Evolutionary conservation across 441 rosid genomes (phyloP).

Genomic region (Gossypium schwendimanii): DNA sequence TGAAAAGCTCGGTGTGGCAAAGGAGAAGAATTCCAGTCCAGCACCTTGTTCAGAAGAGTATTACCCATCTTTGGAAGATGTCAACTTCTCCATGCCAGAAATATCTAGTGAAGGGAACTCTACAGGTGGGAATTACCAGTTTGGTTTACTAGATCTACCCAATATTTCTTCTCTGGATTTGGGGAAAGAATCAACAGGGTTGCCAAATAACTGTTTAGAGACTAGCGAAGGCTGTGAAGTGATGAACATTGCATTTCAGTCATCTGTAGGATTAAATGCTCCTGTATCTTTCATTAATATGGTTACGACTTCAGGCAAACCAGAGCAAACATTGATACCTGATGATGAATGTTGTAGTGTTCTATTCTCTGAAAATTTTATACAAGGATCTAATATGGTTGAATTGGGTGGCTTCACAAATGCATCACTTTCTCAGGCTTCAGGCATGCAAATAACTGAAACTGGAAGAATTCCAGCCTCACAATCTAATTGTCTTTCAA

Average conservation of each 20-base stretch:
- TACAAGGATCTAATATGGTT: constrained; percentile 32
- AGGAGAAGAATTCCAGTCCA: constrained; percentile 50
- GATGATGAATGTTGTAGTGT: constrained; percentile 87
- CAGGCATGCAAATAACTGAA: constrained; percentile 38
- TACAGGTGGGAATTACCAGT: constrained; percentile 37
- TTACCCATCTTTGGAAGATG: constrained; percentile 49
- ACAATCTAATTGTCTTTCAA: constrained; percentile 35
- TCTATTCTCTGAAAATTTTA: constrained; percentile 47
- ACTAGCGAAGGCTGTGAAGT: constrained; percentile 38
- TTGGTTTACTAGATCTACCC: constrained; percentile 42
- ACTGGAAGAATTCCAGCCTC: constrained; percentile 28
- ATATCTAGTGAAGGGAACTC: constrained; percentile 51
- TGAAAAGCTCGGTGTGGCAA: constrained; percentile 39
- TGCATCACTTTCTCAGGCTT: constrained; percentile 29
- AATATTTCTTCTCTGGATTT: constrained; percentile 41
- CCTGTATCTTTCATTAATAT: constrained; percentile 37
- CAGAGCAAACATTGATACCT: constrained; percentile 53
- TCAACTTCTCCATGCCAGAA: constrained; percentile 45
- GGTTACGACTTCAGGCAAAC: constrained; percentile 29
- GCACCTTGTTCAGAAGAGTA: constrained; percentile 55
- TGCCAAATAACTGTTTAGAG: constrained; percentile 34
- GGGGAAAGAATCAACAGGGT: constrained; percentile 41
- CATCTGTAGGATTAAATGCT: constrained; percentile 33
- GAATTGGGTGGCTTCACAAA: constrained; percentile 34
- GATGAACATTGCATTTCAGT: constrained; percentile 38